Evolutionary conservation across 108 stramenopile species (phyloP).

Genomic region (Skeletonema menzelii): DNA sequence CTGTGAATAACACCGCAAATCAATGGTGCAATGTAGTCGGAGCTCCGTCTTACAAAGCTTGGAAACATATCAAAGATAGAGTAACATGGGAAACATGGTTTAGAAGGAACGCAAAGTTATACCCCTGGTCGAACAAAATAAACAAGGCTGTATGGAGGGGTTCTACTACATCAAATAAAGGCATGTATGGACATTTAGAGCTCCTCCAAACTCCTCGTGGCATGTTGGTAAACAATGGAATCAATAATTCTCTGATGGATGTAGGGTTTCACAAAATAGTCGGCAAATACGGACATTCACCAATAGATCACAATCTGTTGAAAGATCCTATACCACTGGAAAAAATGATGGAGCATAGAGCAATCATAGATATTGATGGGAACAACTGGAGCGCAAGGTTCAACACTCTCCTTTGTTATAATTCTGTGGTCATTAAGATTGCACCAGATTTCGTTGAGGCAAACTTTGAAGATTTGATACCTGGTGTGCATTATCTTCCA

Average conservation of each 20-base stretch:
- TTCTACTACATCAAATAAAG: constrained; percentile 43
- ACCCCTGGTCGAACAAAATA: constrained; percentile 37
- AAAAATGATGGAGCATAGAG: constrained; percentile 48
- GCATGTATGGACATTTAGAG: constrained; percentile 28
- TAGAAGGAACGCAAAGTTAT: constrained; percentile 4
- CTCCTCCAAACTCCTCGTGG: constrained; percentile 32
- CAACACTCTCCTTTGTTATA: constrained; percentile 45
- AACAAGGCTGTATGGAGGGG: constrained; percentile 48
- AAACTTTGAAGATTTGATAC: constrained; percentile 26
- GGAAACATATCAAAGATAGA: constrained; percentile 9
- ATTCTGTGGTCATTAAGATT: constrained; percentile 58
- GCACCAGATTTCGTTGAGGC: constrained; percentile 54
- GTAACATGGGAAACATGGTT: not conserved
- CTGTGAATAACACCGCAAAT: constrained; percentile 4
- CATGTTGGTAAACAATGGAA: constrained; percentile 12
- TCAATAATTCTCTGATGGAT: constrained; percentile 35
- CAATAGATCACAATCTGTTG: constrained; percentile 3
- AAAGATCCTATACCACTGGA: constrained; percentile 33
- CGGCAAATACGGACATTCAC: constrained; percentile 19
- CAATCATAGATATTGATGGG: constrained; percentile 62
- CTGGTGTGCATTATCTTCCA: constrained; percentile 53
- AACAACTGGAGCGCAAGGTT: constrained; percentile 57
- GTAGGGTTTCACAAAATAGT: constrained; percentile 43
- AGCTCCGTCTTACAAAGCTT: constrained; percentile 44
- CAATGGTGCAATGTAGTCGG: constrained; percentile 32